A percentile compares a stretch with the other conserved stretches of the same genome.
Conservation (phyloP, 345 rosid species). For the Populus pruinosa region DNA sequence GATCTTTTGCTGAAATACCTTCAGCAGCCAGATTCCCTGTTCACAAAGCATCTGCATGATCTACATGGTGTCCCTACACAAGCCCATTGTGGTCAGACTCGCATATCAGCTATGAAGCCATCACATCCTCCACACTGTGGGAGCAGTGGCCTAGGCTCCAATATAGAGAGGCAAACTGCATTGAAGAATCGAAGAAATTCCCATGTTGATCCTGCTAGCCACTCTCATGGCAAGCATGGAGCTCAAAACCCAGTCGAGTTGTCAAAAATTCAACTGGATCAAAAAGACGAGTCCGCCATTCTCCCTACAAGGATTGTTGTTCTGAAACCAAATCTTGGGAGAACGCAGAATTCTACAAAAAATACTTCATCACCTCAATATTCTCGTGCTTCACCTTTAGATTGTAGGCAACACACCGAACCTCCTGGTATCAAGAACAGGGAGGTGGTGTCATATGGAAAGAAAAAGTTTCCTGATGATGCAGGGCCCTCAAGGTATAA, state of each 20-base stretch:
- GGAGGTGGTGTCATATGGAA: constrained; percentile 33
- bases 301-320: constrained; percentile 82
- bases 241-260: constrained; percentile 33
- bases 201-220: constrained; percentile 28
- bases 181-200: constrained; percentile 25
- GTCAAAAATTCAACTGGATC: constrained; percentile 39
- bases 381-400: constrained; percentile 47
- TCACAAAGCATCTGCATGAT: constrained; percentile 75
- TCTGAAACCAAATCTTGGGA: constrained; percentile 78
- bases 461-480: constrained; percentile 46
- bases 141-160: constrained; percentile 27
- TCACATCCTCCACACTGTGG: constrained; percentile 33
- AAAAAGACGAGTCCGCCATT: constrained; percentile 31
- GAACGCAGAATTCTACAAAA: constrained; percentile 42
- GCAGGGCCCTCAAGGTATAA: constrained; percentile 46
- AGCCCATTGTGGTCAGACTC: constrained; percentile 42
- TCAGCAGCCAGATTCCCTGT: constrained; percentile 84
- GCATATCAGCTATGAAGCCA: constrained; percentile 36
- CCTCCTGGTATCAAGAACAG: constrained; percentile 36
- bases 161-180: constrained; percentile 38
- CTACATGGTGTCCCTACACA: constrained; percentile 43
- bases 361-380: constrained; percentile 45
- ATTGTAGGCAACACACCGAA: constrained; percentile 31
- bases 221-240: constrained; percentile 27
- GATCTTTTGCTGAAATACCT: constrained; percentile 74